These are phyloP conservation scores for Penicillium concentricum DNA, from an alignment of 2,329 filamentous ascomycete species.

Conservation along the genomic window DNA sequence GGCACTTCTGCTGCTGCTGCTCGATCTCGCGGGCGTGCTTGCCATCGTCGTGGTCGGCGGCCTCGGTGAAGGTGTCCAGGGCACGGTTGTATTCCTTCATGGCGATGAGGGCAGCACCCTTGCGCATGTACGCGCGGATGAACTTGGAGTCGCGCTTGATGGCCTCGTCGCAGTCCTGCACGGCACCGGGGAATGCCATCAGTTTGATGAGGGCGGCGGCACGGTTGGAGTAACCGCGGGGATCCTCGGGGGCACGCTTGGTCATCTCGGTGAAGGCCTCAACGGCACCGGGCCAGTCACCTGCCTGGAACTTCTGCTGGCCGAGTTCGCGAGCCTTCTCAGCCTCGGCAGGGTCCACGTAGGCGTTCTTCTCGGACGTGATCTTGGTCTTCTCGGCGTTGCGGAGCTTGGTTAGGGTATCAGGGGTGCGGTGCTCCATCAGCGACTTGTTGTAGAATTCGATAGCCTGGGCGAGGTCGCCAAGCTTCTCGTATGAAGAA, in stretches of 20 bases:
- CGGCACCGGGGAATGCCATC: conserved; percentile 88
- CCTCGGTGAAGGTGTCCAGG: conserved; percentile 83
- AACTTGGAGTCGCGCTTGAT: conserved; percentile 90
- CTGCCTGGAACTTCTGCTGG: conserved; percentile 95
- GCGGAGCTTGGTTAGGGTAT: conserved; percentile 89
- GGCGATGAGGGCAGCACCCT: conserved; percentile 90
- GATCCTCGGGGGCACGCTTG: conserved; percentile 89
- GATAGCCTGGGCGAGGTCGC: conserved; percentile 75
- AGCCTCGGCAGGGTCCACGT: conserved; percentile 86
- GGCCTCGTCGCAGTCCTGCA: conserved; percentile 87
- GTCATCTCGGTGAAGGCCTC: conserved; percentile 95
- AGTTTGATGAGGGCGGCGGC: conserved; percentile 96
- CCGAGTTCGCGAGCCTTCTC: conserved; percentile 94
- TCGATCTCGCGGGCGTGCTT: conserved; percentile 91
- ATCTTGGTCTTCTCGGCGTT: conserved; percentile 83
- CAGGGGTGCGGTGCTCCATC: conserved; percentile 93
- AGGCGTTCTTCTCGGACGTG: conserved; percentile 71
- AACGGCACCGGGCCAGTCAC: conserved; percentile 91
- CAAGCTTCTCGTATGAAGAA: conserved; percentile 86
- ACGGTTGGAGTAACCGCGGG: conserved; percentile 94
- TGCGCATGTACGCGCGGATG: conserved; percentile 93
- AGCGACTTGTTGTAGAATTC: conserved; percentile 90
- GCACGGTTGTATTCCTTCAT: conserved; percentile 99
- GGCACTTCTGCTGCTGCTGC: conserved; percentile 87
- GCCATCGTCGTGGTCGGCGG: conserved; percentile 72